Percentiles rank a stretch among this genome's conserved stretches.
These are phyloP conservation scores for Colletotrichum caudatum DNA, from an alignment of 2,329 filamentous ascomycete genomes.

Conservation along the genomic window DNA sequence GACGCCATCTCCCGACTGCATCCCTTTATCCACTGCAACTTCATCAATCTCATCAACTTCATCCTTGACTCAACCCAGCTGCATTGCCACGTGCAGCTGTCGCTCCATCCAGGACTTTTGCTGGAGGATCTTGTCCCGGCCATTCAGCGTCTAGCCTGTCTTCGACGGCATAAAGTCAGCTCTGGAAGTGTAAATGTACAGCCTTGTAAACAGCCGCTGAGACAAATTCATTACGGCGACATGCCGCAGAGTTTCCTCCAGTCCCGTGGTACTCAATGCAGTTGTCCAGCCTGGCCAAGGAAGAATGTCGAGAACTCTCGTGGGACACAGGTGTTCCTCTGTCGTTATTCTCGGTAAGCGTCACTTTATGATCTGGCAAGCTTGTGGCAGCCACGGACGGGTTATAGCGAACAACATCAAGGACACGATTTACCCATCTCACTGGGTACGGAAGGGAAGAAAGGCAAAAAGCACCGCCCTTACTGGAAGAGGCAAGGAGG, in stretches of 20 bases:
- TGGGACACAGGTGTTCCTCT: not conserved
- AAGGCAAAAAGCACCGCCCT: not conserved
- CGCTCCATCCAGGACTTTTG: not conserved
- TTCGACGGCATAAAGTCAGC: no score
- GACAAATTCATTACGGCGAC: not conserved
- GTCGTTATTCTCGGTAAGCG: not conserved
- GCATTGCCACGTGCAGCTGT: no score
- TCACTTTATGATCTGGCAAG: not conserved
- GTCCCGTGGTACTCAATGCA: not conserved
- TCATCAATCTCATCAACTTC: no score
- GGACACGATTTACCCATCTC: no score
- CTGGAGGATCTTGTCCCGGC: not conserved
- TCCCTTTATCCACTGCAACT: no score
- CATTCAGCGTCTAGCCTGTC: no score
- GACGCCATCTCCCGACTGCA: no score
- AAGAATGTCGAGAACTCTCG: not conserved
- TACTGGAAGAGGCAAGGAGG: no score
- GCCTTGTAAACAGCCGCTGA: not conserved
- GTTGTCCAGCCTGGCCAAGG: not conserved
- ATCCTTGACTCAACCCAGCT: no score
- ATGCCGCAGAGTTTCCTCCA: not conserved
- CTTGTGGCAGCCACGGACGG: not conserved
- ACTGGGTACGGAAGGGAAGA: not conserved
- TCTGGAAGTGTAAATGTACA: not conserved
- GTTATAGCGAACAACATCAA: not conserved